Evolutionary conservation across 2,329 filamentous ascomycete genomes (phyloP).

Genomic region (Microcyclosporella mali): DNA sequence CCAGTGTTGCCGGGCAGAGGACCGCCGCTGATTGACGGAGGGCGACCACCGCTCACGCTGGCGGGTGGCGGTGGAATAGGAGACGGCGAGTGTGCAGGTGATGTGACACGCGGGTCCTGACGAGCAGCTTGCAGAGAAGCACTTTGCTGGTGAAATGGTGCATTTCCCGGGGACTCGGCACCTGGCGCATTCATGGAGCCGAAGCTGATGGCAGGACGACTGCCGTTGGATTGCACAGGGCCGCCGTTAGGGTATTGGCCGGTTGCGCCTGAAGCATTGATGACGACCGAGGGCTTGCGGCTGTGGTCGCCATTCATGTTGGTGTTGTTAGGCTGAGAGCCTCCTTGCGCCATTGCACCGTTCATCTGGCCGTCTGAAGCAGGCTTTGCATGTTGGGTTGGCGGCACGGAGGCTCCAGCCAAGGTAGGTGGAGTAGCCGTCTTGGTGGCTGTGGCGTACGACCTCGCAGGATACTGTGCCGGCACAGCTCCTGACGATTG

Average conservation of each 20-base stretch:
- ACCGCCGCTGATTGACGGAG: conserved; percentile 67
- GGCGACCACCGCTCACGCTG: conserved; percentile 63
- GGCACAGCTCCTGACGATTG: conserved; percentile 46
- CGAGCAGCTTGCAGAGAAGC: conserved; percentile 47
- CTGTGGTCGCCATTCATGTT: conserved; percentile 67
- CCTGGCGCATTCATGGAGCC: conserved; percentile 64
- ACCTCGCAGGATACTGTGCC: conserved; percentile 51
- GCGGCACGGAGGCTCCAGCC: conserved; percentile 47
- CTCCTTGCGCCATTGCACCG: conserved; percentile 50
- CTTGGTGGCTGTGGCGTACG: conserved; percentile 59
- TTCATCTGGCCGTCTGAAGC: conserved; percentile 74
- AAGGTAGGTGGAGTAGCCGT: conserved; percentile 46
- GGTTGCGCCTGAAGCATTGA: conserved; percentile 73
- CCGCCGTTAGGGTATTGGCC: conserved; percentile 74
- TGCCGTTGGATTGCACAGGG: conserved; percentile 45
- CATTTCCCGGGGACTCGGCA: conserved; percentile 57
- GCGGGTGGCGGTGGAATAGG: conserved; percentile 86
- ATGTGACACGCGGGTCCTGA: conserved; percentile 61
- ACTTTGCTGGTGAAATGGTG: conserved; percentile 61
- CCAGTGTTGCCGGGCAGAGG: conserved; percentile 57
- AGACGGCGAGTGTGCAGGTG: conserved; percentile 81
- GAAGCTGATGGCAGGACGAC: conserved; percentile 65
- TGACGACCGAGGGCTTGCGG: conserved; percentile 85
- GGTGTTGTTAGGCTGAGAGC: conserved; percentile 45
- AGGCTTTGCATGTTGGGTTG: conserved; percentile 48